Percentiles rank a stretch among this genome's conserved stretches.
These are phyloP conservation scores for Eragrostis tef DNA, from an alignment of 202 grass and related monocot genomes.

Conservation along the genomic window DNA sequence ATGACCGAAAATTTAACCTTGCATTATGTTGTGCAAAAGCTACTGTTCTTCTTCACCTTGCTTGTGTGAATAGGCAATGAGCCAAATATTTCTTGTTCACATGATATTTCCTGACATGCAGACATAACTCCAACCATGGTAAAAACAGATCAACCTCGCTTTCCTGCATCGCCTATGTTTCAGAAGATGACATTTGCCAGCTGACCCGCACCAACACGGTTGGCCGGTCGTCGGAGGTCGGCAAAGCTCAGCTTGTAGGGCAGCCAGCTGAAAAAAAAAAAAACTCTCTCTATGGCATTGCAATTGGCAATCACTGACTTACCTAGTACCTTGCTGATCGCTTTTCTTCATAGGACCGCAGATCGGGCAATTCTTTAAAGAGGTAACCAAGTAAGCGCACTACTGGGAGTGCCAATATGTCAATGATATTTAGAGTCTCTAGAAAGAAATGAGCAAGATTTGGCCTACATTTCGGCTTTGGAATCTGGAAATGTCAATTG, in stretches of 20 bases:
- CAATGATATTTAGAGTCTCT: slow-evolving; percentile 6
- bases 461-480: slow-evolving; percentile 37
- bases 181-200: slow-evolving; percentile 8
- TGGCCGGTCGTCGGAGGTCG: slow-evolving; percentile 29
- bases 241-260: slow-evolving; percentile 29
- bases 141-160: too few relatives aligned
- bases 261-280: not conserved
- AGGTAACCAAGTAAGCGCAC: not conserved
- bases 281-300: not conserved
- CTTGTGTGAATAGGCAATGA: too few relatives aligned
- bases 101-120: too few relatives aligned
- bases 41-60: not conserved
- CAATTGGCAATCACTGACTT: slow-evolving; percentile 2
- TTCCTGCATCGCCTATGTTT: not conserved
- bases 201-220: slow-evolving; percentile 36
- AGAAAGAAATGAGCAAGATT: slow-evolving; percentile 23
- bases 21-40: not conserved
- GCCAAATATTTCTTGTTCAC: too few relatives aligned
- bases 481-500: too few relatives aligned
- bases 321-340: slow-evolving; percentile 7
- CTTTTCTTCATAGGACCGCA: slow-evolving; percentile 25
- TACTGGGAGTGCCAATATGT: not conserved
- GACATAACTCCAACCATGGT: too few relatives aligned
- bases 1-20: not conserved
- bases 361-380: not conserved